Evolutionary conservation across 768 basidiomycete species (phyloP), one percentile per base, ranked within the genome.

Genomic region (Crucibulum laeve): DNA sequence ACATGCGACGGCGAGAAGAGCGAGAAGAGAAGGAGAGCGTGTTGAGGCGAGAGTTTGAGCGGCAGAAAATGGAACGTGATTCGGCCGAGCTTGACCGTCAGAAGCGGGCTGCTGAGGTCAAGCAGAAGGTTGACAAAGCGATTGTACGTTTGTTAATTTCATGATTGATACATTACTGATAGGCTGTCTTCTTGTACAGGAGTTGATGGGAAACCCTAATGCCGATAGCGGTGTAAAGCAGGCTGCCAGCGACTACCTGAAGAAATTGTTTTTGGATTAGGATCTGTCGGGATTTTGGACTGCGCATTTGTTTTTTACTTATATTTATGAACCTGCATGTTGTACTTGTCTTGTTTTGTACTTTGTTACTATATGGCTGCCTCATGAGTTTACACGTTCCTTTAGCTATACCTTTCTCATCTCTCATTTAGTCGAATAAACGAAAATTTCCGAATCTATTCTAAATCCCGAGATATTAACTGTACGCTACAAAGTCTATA

Each of bases 201-300:
- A 85, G 40, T 48, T 89, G 30, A 61, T 89, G 49, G 69, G 71
- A 17, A 85, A 80, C 49, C 71, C 74, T 4, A 65, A 63, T 26
- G 70, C 79, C 5, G 83, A 86, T 48, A 68, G 69, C n/a, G 68
- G 71, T 8, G 69, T 87, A 42, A 81, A 78, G 59, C 76, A 79
- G 51, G 79, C 79, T 4, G 85, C 84, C 3, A 73, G 79, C 33
- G 84, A 87, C 39, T 88, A 84, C 63, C 63, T 88, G 51, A 84
- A 83, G 63, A 81, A 76, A 55, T 63, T 86, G 22, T 82, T 87
- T 48, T 57, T 64, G 38, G 73, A 76, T 45, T 53, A 45, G 37
- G 45, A 39, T 48, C 24, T 41, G 42, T 28, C 18, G 3, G 28
- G 26, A 15, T 30, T 26, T 30, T 24, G 22, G 32, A 3, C 7